These are phyloP conservation scores for Sporothrix schenckii DNA, from an alignment of 2,329 filamentous ascomycete species.

Conservation along the genomic window DNA sequence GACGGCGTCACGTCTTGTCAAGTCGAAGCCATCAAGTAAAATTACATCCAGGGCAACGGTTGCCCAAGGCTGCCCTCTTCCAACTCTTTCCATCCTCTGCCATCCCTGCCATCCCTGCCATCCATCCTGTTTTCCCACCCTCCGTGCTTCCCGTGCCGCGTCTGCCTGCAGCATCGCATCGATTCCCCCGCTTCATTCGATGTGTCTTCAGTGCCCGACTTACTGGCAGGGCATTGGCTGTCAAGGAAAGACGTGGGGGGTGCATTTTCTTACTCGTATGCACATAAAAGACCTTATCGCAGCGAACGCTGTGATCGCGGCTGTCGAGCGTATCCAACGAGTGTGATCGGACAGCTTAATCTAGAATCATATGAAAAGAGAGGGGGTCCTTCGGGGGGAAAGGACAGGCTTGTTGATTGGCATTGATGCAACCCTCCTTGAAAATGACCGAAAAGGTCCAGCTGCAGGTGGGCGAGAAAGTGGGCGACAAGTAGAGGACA, in stretches of 20 bases:
- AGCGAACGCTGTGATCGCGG: too few species aligned
- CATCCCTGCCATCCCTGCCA: too few species aligned
- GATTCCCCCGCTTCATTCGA: constrained; percentile 4
- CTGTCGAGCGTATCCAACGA: neutral
- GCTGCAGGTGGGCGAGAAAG: constrained; percentile 3
- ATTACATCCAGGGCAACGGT: neutral
- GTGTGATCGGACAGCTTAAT: neutral
- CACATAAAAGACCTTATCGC: neutral
- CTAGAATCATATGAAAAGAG: neutral
- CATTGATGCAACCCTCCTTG: constrained; percentile 22
- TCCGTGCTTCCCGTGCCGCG: constrained; percentile 21
- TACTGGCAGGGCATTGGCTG: neutral
- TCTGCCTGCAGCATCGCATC: constrained; percentile 3
- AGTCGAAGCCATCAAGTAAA: neutral
- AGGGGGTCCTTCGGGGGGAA: constrained; percentile 9
- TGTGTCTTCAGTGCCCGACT: constrained; percentile 3
- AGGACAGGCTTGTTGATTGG: too few species aligned
- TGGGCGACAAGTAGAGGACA: neutral
- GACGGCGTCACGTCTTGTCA: neutral
- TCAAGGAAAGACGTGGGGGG: constrained; percentile 4
- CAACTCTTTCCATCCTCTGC: neutral
- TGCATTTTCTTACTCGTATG: neutral
- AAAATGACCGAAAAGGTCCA: neutral
- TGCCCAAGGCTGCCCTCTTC: constrained; percentile 2
- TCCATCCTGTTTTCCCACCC: too few species aligned